phyloP scores from a whole-genome alignment of 208 protist species.

The Lotmaria passim region DNA sequence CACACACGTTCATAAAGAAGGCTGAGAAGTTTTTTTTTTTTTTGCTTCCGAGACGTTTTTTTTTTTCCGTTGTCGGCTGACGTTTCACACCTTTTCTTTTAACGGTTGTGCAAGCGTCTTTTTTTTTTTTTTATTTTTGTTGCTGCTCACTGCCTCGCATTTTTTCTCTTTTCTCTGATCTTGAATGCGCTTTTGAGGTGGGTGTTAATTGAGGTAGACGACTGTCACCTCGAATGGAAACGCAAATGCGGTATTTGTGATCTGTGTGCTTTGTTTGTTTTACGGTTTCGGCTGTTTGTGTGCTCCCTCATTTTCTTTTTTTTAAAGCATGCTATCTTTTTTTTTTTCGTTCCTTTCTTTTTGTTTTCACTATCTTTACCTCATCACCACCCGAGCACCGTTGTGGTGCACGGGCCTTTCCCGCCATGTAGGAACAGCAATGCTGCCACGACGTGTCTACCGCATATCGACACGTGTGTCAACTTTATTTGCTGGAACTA shows the following conservation, averaged over 20 bases:
- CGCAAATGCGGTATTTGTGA: too few relatives aligned
- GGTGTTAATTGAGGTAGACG: too few relatives aligned
- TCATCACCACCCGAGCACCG: neutral
- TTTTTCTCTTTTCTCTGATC: neutral
- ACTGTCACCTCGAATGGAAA: too few relatives aligned
- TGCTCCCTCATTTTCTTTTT: neutral
- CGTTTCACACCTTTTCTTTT: neutral
- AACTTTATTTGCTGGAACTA: neutral
- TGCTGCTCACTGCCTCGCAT: constrained; percentile 1
- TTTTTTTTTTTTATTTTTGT: constrained; percentile 10
- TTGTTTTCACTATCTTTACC: neutral
- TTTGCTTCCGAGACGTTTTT: too few relatives aligned
- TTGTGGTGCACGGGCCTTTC: neutral
- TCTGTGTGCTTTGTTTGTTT: too few relatives aligned
- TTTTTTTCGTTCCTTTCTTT: neutral
- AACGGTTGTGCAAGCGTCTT: neutral
- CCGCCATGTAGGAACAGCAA: neutral
- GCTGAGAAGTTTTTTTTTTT: too few relatives aligned
- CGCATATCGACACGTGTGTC: constrained; percentile 1
- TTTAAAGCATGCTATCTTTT: neutral
- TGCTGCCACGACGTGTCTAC: neutral
- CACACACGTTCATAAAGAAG: too few relatives aligned
- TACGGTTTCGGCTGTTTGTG: neutral
- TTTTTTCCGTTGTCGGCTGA: neutral
- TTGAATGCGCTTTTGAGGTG: neutral